Percentiles rank a stretch among this genome's conserved stretches.
Evolutionary conservation across 73 alveolate genomes (phyloP).

Genomic region (Breviolum minutum): DNA sequence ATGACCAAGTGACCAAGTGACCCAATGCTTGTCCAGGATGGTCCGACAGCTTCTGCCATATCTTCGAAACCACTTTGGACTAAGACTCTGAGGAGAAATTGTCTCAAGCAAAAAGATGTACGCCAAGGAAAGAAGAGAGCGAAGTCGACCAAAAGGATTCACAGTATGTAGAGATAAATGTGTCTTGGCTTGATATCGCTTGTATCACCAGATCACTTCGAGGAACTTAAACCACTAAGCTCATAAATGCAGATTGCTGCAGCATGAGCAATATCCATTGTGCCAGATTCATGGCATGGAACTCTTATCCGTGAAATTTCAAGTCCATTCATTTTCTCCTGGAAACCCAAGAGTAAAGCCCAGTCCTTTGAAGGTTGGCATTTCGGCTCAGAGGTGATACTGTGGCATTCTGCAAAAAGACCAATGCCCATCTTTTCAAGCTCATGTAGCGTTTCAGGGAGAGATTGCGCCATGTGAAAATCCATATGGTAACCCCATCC

Average conservation of each 20-base stretch:
- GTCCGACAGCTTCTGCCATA: too few species aligned
- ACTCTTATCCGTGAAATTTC: constrained; percentile 15
- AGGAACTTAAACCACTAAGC: constrained; percentile 44
- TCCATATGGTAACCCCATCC: constrained; percentile 90
- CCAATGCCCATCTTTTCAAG: not conserved
- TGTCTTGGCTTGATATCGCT: not conserved
- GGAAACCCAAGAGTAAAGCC: constrained; percentile 26
- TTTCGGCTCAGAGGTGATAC: not conserved
- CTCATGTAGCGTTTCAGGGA: not conserved
- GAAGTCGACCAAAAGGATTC: too few species aligned
- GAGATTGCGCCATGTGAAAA: constrained; percentile 17
- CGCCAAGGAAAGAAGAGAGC: too few species aligned
- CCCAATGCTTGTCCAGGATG: too few species aligned
- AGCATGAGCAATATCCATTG: constrained; percentile 80
- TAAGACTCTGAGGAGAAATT: too few species aligned
- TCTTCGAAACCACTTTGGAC: too few species aligned
- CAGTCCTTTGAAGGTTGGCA: not conserved
- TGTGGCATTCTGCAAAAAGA: not conserved
- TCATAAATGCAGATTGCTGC: constrained; percentile 84
- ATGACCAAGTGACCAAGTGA: too few species aligned
- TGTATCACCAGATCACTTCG: not conserved
- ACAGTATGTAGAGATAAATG: too few species aligned
- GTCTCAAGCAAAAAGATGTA: too few species aligned
- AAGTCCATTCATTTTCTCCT: not conserved
- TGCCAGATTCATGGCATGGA: constrained; percentile 2